These are phyloP conservation scores for Scutellaria minor DNA, from an alignment of 257 asterid species.

Conservation along the genomic window DNA sequence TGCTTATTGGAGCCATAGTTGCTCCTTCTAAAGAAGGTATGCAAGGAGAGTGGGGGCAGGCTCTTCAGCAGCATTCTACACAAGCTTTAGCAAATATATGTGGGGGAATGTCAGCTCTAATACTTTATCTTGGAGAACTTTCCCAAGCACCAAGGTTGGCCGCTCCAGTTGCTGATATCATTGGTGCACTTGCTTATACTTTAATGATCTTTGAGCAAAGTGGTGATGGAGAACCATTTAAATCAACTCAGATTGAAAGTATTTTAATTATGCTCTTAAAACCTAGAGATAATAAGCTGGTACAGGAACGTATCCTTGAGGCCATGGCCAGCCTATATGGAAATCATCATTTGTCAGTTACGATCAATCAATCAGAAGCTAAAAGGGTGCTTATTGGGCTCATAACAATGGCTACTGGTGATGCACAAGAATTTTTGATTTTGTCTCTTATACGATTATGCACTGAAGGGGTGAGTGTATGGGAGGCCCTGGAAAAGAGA, in stretches of 20 bases:
- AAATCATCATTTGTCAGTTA: conserved; percentile 52
- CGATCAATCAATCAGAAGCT: conserved; percentile 63
- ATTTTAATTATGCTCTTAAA: conserved; percentile 70
- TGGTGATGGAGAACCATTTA: conserved; percentile 54
- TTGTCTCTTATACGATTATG: conserved; percentile 60
- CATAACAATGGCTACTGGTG: conserved; percentile 68
- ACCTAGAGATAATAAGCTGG: conserved; percentile 82
- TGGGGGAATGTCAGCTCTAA: conserved; percentile 70
- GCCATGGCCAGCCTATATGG: conserved; percentile 82
- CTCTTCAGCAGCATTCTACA: conserved; percentile 70
- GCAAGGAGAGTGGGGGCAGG: conserved; percentile 76
- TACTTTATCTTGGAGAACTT: conserved; percentile 80
- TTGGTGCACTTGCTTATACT: conserved; percentile 90
- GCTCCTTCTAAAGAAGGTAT: conserved; percentile 88
- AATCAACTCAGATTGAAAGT: conserved; percentile 58
- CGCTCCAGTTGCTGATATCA: conserved; percentile 85
- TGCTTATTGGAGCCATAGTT: conserved; percentile 76
- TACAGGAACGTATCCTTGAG: conserved; percentile 86
- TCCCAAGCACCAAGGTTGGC: conserved; percentile 83
- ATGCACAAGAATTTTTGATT: conserved; percentile 72
- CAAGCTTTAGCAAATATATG: conserved; percentile 74
- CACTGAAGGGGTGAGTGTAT: conserved; percentile 54
- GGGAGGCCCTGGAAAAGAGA: conserved; percentile 92
- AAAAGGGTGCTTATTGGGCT: conserved; percentile 84
- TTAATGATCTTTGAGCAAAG: conserved; percentile 65